Evolutionary conservation across 352 stramenopile species (phyloP), one percentile per base, ranked within the genome.

Genomic region (Phytophthora citrophthora): DNA sequence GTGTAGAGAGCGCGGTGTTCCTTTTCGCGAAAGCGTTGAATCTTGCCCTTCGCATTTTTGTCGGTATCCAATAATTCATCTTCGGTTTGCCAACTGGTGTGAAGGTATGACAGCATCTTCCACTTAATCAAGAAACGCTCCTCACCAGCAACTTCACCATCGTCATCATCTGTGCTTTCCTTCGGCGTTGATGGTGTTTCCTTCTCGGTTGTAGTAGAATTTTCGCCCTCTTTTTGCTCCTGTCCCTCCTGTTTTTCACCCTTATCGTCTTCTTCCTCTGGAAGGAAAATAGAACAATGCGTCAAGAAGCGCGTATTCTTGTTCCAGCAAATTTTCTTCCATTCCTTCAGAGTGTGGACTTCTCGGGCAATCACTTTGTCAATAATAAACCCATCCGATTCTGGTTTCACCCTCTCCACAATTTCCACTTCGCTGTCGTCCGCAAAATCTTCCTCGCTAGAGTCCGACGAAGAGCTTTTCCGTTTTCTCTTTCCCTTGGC

Each of bases 81-180:
- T 67, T 96, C 86, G 12, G 74, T 95, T 76, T 97, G 89, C 91
- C 91, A 97, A 52, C 87, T 95, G 16, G 91, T 88, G 65, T 97
- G 91, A 16, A 97, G 72, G 64, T 96, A 95, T 26, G 90, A 97
- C 11, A 97, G 61, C 9, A 79, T 86, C 53, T 93, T 93, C 91
- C 91, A 97, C 60, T 97, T 97, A 50, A 97, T 76, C 54, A 97
- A 63, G 32, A 95, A 97, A n/a, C 88, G 79, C 52, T 95, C 79
- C 36, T 90, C 84, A 9, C 85, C 79, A 27, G 83, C 69, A 40
- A 78, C 70, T 54, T 76, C 70, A 18, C 58, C 51, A 3, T 76
- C 61, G 23, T 70, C 57, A 3, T 72, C 56, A 36, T 74, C 40
- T 6, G 4, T 73, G 23, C 16, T 52, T 12, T 10, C 31, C 26